Conservation (phyloP, 441 rosid genomes). For the Syzygium syzygioides region DNA sequence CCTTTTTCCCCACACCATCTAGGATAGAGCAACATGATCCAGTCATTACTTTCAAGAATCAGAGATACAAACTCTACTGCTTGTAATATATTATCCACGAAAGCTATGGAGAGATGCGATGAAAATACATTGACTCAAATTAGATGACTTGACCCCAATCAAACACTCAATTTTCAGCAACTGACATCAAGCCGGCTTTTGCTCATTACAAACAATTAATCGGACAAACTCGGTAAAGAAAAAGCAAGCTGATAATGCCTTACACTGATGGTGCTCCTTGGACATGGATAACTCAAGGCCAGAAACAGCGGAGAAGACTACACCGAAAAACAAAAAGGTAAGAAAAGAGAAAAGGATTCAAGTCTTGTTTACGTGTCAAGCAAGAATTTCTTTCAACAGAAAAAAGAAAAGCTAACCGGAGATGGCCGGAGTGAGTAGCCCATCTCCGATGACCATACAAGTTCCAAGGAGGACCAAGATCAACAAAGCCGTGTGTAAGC, state of each 20-base stretch:
- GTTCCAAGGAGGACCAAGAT: slow-evolving; percentile 94
- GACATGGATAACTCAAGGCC: slow-evolving; percentile 13
- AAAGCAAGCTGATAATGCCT: neutral
- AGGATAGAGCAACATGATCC: neutral
- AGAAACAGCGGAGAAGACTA: slow-evolving; percentile 12
- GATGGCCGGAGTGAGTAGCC: slow-evolving; percentile 94
- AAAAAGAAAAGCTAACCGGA: slow-evolving; percentile 40
- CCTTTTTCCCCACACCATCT: neutral
- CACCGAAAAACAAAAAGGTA: neutral
- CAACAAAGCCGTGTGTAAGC: slow-evolving; percentile 78
- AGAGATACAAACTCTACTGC: neutral
- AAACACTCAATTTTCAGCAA: neutral
- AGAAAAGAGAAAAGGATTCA: neutral
- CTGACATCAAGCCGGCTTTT: neutral
- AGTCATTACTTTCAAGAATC: neutral
- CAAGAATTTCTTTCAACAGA: neutral
- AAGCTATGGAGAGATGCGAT: neutral
- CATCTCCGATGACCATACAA: slow-evolving; percentile 99
- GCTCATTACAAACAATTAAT: neutral
- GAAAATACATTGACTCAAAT: neutral
- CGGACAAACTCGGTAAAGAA: neutral
- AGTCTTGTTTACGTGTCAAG: neutral
- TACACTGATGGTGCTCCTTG: slow-evolving; percentile 10
- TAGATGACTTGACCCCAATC: neutral
- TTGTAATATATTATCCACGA: neutral